phyloP scores from a whole-genome alignment of 1,284 basidiomycete species.

The Xerocomus minutiporus region DNA sequence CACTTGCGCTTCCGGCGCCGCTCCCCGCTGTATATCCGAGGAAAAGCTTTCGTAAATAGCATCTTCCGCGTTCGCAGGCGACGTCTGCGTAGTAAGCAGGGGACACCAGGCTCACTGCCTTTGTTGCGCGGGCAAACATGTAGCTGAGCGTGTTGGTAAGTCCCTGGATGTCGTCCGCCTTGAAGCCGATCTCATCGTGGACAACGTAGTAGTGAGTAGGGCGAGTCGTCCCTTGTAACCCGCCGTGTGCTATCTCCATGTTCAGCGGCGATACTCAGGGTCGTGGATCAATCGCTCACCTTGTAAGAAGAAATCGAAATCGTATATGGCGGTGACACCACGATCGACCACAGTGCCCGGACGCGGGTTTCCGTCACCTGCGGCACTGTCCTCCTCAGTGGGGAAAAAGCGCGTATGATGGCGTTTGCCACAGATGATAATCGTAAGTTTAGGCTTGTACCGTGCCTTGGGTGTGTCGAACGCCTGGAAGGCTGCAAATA shows the following conservation, averaged over 20 bases:
- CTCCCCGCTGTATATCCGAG: slow-evolving; percentile 42
- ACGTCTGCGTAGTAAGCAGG: slow-evolving; percentile 77
- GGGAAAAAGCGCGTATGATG: slow-evolving; percentile 84
- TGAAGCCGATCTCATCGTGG: slow-evolving; percentile 67
- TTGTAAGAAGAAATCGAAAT: slow-evolving; percentile 77
- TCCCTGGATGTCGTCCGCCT: slow-evolving; percentile 61
- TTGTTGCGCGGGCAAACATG: slow-evolving; percentile 75
- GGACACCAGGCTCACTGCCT: slow-evolving; percentile 72
- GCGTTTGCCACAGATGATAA: slow-evolving; percentile 77
- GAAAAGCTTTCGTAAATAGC: slow-evolving; percentile 68
- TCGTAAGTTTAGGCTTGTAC: slow-evolving; percentile 67
- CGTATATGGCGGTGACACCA: slow-evolving; percentile 68
- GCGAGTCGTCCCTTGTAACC: slow-evolving; percentile 61
- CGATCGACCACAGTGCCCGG: slow-evolving; percentile 76
- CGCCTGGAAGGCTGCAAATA: slow-evolving; percentile 54
- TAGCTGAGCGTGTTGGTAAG: slow-evolving; percentile 66
- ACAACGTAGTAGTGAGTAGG: slow-evolving; percentile 79
- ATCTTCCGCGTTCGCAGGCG: slow-evolving; percentile 74
- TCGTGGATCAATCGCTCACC: slow-evolving; percentile 31
- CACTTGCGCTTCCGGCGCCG: slow-evolving; percentile 27
- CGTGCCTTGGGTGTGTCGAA: slow-evolving; percentile 40
- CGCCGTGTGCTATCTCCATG: slow-evolving; percentile 50
- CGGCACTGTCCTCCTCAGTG: slow-evolving; percentile 53
- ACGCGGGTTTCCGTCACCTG: slow-evolving; percentile 62
- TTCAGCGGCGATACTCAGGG: neutral